A percentile compares a stretch with the other conserved stretches of the same genome.
Conservation (phyloP, 352 stramenopile species). For the Pythium dissotocum region DNA sequence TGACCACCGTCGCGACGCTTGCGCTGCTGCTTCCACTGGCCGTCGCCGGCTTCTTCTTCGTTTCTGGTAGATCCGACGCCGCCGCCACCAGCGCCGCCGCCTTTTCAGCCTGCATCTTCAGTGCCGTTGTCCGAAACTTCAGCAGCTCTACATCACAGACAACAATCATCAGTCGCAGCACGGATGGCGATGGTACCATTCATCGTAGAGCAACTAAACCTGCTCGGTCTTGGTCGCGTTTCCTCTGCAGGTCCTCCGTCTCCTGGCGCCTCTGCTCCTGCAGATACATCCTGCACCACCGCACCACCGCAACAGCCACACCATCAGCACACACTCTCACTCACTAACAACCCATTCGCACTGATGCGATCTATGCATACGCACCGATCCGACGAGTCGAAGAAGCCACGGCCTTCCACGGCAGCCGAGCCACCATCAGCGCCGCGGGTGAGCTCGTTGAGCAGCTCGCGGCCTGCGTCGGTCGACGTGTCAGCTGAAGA, state of each 20-base stretch:
- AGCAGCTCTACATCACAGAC: slow-evolving; percentile 41
- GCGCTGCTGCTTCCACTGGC: slow-evolving; percentile 6
- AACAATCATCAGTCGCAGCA: background rate
- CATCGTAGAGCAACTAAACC: background rate
- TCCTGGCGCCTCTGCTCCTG: slow-evolving; percentile 63
- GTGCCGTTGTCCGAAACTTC: slow-evolving; percentile 59
- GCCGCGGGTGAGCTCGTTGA: slow-evolving; percentile 44
- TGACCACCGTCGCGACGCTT: slow-evolving; percentile 32
- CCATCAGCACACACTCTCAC: background rate
- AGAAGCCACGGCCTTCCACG: slow-evolving; percentile 55
- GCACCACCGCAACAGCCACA: background rate
- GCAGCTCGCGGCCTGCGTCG: slow-evolving; percentile 59
- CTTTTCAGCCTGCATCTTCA: slow-evolving; percentile 60
- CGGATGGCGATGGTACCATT: background rate
- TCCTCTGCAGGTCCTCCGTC: slow-evolving; percentile 36
- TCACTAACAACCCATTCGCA: slow-evolving; percentile 5
- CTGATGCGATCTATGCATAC: background rate
- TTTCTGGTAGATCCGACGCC: slow-evolving; percentile 11
- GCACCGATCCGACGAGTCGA: slow-evolving; percentile 69
- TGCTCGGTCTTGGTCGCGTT: slow-evolving; percentile 32
- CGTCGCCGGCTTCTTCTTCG: slow-evolving; percentile 2
- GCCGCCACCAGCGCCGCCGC: slow-evolving; percentile 16
- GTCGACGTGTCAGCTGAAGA: slow-evolving; percentile 63
- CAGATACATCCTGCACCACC: slow-evolving; percentile 47
- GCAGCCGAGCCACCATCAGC: slow-evolving; percentile 35